Conservation (phyloP, 169 alveolate genomes). For the Plasmodium falciparum region DNA sequence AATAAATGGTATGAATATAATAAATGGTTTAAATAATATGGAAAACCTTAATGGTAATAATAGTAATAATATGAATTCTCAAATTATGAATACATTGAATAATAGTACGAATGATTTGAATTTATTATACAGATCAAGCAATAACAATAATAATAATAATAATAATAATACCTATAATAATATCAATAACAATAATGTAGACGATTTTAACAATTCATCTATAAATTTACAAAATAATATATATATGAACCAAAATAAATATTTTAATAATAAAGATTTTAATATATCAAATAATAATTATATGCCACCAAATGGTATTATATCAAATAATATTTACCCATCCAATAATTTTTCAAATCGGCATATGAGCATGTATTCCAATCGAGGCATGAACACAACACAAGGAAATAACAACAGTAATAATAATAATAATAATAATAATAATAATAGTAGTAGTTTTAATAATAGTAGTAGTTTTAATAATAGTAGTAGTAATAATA, state of each 20-base stretch:
- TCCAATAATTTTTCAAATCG: background rate
- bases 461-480: background rate
- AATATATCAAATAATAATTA: conserved; percentile 15
- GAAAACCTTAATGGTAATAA: background rate
- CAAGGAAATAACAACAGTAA: background rate
- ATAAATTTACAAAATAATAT: conserved; percentile 20
- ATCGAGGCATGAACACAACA: background rate
- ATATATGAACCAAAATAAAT: conserved; percentile 9
- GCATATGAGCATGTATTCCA: too few species aligned
- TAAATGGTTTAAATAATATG: background rate
- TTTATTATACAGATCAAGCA: background rate
- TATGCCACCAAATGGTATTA: conserved; percentile 5
- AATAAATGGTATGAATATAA: background rate
- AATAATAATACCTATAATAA: conserved; percentile 17
- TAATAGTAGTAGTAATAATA: background rate
- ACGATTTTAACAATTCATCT: background rate
- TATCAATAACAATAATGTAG: conserved; percentile 5
- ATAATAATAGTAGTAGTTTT: background rate
- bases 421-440: background rate
- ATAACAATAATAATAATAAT: conserved; percentile 4
- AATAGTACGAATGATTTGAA: background rate
- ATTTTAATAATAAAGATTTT: conserved; percentile 17
- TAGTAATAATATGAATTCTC: background rate
- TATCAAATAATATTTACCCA: background rate
- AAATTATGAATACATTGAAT: too few species aligned